Conservation (phyloP, 768 basidiomycete species). For the Galerina marginata region DNA sequence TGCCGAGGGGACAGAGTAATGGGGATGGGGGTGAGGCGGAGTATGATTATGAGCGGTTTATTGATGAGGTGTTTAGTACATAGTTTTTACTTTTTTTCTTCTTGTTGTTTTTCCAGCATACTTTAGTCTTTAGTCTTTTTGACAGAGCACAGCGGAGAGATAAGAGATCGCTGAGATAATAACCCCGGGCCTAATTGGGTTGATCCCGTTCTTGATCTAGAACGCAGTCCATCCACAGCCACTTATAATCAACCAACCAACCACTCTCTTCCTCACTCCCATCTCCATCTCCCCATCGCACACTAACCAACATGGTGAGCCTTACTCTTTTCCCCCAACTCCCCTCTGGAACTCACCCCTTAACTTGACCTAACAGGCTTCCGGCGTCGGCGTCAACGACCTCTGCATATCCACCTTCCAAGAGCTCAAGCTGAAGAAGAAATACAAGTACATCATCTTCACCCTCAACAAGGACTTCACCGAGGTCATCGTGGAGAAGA, state of each 20-base stretch:
- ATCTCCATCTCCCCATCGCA: constrained; percentile 30
- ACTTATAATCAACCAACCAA: constrained; percentile 18
- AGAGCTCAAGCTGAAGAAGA: constrained; percentile 77
- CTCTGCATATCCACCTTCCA: constrained; percentile 67
- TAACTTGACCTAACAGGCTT: constrained; percentile 46
- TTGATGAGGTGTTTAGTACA: constrained; percentile 72
- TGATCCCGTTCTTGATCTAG: constrained; percentile 27
- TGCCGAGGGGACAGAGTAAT: constrained; percentile 61
- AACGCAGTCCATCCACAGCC: constrained; percentile 20
- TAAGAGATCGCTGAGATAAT: constrained; percentile 26
- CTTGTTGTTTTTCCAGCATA: not conserved
- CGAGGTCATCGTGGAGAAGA: constrained; percentile 82
- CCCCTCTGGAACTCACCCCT: not conserved
- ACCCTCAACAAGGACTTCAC: constrained; percentile 60
- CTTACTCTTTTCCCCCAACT: not conserved
- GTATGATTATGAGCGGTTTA: constrained; percentile 84
- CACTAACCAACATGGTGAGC: constrained; percentile 35
- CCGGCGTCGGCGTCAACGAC: constrained; percentile 66
- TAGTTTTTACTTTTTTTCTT: not conserved
- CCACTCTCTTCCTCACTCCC: constrained; percentile 27
- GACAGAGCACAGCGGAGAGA: not conserved
- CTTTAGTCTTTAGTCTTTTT: not conserved
- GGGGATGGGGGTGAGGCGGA: constrained; percentile 61
- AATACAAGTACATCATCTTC: constrained; percentile 86
- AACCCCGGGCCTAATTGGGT: constrained; percentile 17